Percentiles rank a stretch among this genome's conserved stretches.
phyloP scores from a whole-genome alignment of 2,329 filamentous ascomycete species.

The Hymenoscyphus repandus region DNA sequence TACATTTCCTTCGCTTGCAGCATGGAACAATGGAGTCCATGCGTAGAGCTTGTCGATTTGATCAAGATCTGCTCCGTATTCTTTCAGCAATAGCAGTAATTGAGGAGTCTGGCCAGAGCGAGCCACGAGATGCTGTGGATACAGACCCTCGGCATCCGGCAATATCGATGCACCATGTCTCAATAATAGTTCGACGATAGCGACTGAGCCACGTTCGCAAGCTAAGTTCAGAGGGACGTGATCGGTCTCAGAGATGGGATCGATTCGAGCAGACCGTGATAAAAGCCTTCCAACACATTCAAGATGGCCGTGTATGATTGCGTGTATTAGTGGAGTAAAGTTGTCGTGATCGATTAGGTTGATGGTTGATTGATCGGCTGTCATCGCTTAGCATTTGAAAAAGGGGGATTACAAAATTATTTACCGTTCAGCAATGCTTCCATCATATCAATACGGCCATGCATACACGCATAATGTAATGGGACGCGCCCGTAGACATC shows the following conservation, averaged over 20 bases:
- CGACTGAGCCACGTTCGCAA: conserved; percentile 84
- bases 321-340: conserved; percentile 92
- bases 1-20: conserved; percentile 92
- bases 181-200: conserved; percentile 79
- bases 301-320: conserved; percentile 82
- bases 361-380: conserved; percentile 68
- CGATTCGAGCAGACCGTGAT: conserved; percentile 72
- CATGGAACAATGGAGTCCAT: conserved; percentile 95
- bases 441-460: conserved; percentile 81
- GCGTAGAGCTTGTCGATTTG: conserved; percentile 94
- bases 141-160: conserved; percentile 93
- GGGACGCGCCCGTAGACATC: conserved; percentile 95
- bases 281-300: conserved; percentile 77
- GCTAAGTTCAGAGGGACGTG: conserved; percentile 93
- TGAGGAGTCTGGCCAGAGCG: conserved; percentile 78
- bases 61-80: conserved; percentile 84
- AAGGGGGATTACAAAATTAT: conserved; percentile 10
- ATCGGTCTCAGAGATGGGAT: conserved; percentile 79
- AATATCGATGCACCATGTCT: conserved; percentile 75
- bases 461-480: conserved; percentile 93
- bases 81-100: conserved; percentile 72
- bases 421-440: conserved; percentile 63
- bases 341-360: conserved; percentile 93
- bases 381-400: conserved; percentile 11
- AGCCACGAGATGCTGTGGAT: conserved; percentile 94